Evolutionary conservation across 1,284 basidiomycete genomes (phyloP), one percentile per base, ranked within the genome.

Genomic region (Trichosporon ovoides): DNA sequence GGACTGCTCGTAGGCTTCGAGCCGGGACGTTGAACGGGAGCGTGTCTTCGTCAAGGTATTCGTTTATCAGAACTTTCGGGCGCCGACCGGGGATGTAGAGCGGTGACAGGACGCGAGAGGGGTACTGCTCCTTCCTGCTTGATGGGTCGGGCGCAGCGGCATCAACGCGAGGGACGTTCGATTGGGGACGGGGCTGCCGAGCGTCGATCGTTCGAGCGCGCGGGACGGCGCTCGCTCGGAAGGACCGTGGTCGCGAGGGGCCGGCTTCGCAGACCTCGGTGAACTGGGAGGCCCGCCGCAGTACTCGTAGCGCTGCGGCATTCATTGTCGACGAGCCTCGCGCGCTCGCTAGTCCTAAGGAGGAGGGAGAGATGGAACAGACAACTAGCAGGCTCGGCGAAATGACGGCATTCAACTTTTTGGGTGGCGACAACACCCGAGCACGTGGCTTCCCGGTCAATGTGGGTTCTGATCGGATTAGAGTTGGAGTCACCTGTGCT

Each of bases 401-500:
- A 22, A 48, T 48, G 43, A 31, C 43, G 43, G 11, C 16, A 31
- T 48, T 31, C 43, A 48, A 48, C 43, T 28, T 48, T 48, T 48
- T 48, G 43, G 40, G 43, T 48, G 43, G 43, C 43, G n/a, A 48
- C 24, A n/a, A n/a, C n/a, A n/a, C 2, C n/a, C n/a, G 24, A 11
- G 22, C 5, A 6, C 12, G 43, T 48, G n/a, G n/a, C n/a, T n/a
- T n/a, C 22, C 43, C 43, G 28, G 24, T 19, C 20, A 19, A 22
- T 20, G 38, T 43, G 38, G 38, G n/a, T n/a, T n/a, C n/a, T n/a
- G n/a, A n/a, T n/a, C n/a, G n/a, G n/a, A n/a, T n/a, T n/a, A n/a
- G n/a, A n/a, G n/a, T n/a, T n/a, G n/a, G n/a, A n/a, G n/a, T n/a
- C n/a, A n/a, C n/a, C n/a, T n/a, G n/a, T n/a, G n/a, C n/a, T n/a